Conservation (phyloP, 108 stramenopile genomes). For the Skeletonema costatum region DNA sequence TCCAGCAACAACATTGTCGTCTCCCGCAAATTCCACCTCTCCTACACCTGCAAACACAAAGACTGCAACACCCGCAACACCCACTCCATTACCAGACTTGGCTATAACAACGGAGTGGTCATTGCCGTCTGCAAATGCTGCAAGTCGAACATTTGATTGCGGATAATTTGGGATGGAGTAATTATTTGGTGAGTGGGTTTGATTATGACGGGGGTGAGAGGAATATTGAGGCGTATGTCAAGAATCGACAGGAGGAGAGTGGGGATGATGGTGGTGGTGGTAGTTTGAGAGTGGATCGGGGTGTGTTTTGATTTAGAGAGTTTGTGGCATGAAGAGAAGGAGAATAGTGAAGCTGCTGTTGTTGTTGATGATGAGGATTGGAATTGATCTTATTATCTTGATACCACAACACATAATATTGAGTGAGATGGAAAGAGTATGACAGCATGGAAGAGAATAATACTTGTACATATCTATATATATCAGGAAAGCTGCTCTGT, state of each 20-base stretch:
- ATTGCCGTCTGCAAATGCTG: constrained; percentile 78
- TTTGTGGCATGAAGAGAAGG: constrained; percentile 26
- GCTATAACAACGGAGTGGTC: constrained; percentile 76
- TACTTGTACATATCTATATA: too few species aligned
- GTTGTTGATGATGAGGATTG: background rate
- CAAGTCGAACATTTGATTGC: constrained; percentile 70
- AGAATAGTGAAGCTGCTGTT: background rate
- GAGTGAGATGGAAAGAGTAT: too few species aligned
- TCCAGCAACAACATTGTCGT: constrained; percentile 20
- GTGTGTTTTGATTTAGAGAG: constrained; percentile 45
- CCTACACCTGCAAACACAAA: constrained; percentile 84
- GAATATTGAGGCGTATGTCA: constrained; percentile 67
- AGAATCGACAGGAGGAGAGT: constrained; percentile 18
- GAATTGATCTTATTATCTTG: background rate
- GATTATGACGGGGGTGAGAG: constrained; percentile 49
- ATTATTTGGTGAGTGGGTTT: constrained; percentile 50
- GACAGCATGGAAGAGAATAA: too few species aligned
- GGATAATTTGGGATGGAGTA: constrained; percentile 70
- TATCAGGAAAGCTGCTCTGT: too few species aligned
- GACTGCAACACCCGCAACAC: constrained; percentile 69
- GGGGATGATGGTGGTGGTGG: background rate
- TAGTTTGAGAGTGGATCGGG: constrained; percentile 29
- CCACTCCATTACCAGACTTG: constrained; percentile 40
- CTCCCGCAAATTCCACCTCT: constrained; percentile 67
- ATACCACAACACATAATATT: too few species aligned